These are phyloP conservation scores for Penicillium sp. DNA, from an alignment of 2,329 filamentous ascomycete species.

Conservation along the genomic window DNA sequence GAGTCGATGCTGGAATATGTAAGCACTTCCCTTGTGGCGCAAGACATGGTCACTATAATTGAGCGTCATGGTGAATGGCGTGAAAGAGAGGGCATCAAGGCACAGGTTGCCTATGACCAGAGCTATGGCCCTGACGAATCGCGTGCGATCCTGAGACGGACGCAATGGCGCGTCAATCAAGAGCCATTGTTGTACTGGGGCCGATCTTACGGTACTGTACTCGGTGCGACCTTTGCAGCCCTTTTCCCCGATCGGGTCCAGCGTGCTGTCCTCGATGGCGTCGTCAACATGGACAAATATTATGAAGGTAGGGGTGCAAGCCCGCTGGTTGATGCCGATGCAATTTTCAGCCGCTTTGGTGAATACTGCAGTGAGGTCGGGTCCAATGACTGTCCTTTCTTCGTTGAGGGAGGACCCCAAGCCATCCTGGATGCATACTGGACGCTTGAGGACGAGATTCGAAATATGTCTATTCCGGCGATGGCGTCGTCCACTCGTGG, in stretches of 20 bases:
- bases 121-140: constrained; percentile 16
- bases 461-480: constrained; percentile 29
- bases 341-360: constrained; percentile 32
- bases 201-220: constrained; percentile 44
- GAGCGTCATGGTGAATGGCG: constrained; percentile 40
- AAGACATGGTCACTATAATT: constrained; percentile 36
- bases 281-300: constrained; percentile 36
- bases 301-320: constrained; percentile 25
- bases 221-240: constrained; percentile 45
- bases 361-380: constrained; percentile 31
- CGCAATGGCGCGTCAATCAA: constrained; percentile 25
- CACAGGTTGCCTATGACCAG: constrained; percentile 17
- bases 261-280: constrained; percentile 33
- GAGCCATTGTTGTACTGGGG: constrained; percentile 41
- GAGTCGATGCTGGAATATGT: constrained; percentile 31
- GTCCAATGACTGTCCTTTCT: constrained; percentile 28
- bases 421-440: constrained; percentile 27
- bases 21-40: constrained; percentile 32
- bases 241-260: constrained; percentile 41
- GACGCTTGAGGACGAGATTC: constrained; percentile 21
- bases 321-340: constrained; percentile 31
- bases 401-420: constrained; percentile 22
- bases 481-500: constrained; percentile 26
- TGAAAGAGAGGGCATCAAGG: constrained; percentile 27
- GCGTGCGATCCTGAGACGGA: constrained; percentile 22